Evolutionary conservation across 306 rosid species (phyloP).

Genomic region (Pyrus bretschneideri): DNA sequence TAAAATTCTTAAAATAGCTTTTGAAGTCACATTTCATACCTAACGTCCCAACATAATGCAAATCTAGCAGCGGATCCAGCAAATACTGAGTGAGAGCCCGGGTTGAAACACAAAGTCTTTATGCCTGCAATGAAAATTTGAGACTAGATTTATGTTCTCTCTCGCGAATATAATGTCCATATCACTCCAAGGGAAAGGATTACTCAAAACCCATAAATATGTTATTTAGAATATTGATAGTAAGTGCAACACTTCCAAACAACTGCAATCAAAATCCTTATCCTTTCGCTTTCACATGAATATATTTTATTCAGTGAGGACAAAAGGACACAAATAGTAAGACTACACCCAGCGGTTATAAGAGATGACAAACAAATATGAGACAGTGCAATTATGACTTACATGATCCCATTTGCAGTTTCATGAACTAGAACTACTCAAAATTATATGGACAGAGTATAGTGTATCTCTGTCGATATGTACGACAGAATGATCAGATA

Average conservation of each 20-base stretch:
- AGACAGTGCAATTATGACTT: neutral
- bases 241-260: neutral
- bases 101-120: conserved; percentile 49
- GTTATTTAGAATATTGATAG: neutral
- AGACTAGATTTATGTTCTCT: conserved; percentile 5
- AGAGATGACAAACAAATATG: neutral
- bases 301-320: neutral
- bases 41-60: conserved; percentile 66
- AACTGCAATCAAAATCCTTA: neutral
- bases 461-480: no score
- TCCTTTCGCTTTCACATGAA: neutral
- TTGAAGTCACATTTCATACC: conserved; percentile 35
- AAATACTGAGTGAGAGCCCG: conserved; percentile 53
- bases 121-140: conserved; percentile 44
- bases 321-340: neutral
- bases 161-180: neutral
- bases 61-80: conserved; percentile 69
- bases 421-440: neutral
- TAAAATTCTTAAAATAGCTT: neutral
- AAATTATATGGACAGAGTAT: neutral
- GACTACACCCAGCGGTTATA: neutral
- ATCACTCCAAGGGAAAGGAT: neutral
- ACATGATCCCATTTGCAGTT: neutral
- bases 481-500: no score
- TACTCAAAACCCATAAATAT: neutral